Percentiles rank a stretch among this genome's conserved stretches.
Evolutionary conservation across 306 rosid genomes (phyloP).

Genomic region (Cucumis cinereus): DNA sequence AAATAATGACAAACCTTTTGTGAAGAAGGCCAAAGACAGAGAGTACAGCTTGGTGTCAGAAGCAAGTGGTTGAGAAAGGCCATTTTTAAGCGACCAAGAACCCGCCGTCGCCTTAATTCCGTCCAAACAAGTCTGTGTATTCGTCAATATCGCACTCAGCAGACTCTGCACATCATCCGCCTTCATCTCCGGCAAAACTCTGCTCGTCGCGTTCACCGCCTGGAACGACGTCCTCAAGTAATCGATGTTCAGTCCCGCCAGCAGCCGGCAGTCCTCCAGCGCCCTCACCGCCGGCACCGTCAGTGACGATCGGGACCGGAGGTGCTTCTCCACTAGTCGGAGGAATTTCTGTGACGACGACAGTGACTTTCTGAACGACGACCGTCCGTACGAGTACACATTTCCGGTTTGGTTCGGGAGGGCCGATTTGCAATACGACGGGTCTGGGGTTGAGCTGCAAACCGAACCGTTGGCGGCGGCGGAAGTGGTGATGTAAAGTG

Average conservation of each 20-base stretch:
- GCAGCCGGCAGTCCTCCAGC: slow-evolving; percentile 51
- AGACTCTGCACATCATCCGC: slow-evolving; percentile 56
- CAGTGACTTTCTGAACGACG: slow-evolving; percentile 44
- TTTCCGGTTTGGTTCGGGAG: slow-evolving; percentile 43
- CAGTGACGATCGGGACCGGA: slow-evolving; percentile 18
- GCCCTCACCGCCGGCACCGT: slow-evolving; percentile 43
- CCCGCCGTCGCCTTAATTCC: slow-evolving; percentile 62
- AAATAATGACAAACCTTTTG: slow-evolving; percentile 14
- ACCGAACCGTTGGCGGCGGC: slow-evolving; percentile 16
- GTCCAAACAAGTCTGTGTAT: slow-evolving; percentile 72
- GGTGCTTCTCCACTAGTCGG: slow-evolving; percentile 26
- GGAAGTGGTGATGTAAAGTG: not conserved
- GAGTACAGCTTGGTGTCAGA: slow-evolving; percentile 71
- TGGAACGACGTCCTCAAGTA: slow-evolving; percentile 34
- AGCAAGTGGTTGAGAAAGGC: slow-evolving; percentile 45
- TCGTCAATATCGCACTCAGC: slow-evolving; percentile 65
- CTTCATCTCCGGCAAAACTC: slow-evolving; percentile 23
- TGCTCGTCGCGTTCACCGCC: slow-evolving; percentile 30
- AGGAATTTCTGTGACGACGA: slow-evolving; percentile 52
- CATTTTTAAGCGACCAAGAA: slow-evolving; percentile 46
- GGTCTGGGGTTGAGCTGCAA: slow-evolving; percentile 67
- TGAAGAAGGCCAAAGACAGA: slow-evolving; percentile 58
- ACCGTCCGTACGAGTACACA: slow-evolving; percentile 48
- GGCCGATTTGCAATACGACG: slow-evolving; percentile 51
- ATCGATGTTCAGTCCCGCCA: slow-evolving; percentile 53